A percentile compares a stretch with the other conserved stretches of the same genome.
Evolutionary conservation across 2,329 filamentous ascomycete genomes (phyloP).

Genomic region (Aspergillus fumigatus): DNA sequence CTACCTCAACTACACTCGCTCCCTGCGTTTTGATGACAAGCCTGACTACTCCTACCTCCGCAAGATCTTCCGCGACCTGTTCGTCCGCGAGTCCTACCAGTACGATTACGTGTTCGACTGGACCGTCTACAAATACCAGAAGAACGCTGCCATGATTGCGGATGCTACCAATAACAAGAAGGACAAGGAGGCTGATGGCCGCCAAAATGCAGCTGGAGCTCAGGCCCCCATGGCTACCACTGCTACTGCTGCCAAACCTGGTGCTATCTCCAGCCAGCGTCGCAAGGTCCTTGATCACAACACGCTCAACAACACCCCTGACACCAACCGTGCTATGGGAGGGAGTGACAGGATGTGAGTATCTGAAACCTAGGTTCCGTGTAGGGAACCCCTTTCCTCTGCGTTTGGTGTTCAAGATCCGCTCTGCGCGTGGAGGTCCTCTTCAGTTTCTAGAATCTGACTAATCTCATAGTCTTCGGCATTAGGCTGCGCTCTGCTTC

Average conservation of each 20-base stretch:
- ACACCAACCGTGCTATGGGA: conserved; percentile 70
- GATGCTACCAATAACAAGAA: conserved; percentile 66
- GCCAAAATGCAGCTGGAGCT: conserved; percentile 62
- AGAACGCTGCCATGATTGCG: conserved; percentile 93
- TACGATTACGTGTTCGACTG: conserved; percentile 99
- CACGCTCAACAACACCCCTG: conserved; percentile 63
- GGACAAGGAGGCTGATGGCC: conserved; percentile 70
- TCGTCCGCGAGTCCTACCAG: conserved; percentile 98
- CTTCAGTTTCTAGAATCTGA: conserved; percentile 65
- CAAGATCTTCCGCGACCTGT: conserved; percentile 99
- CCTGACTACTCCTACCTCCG: conserved; percentile 99
- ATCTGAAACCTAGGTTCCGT: conserved; percentile 67
- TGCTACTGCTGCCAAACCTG: conserved; percentile 63
- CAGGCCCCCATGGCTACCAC: conserved; percentile 46
- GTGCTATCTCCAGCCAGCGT: conserved; percentile 69
- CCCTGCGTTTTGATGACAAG: conserved; percentile 98
- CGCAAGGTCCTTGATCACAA: conserved; percentile 78
- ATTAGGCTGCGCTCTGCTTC: conserved; percentile 82
- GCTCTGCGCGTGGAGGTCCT: conserved; percentile 65
- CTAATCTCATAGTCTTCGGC: conserved; percentile 79
- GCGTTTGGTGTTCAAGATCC: conserved; percentile 71
- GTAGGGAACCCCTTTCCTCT: conserved; percentile 75
- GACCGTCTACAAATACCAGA: conserved; percentile 99
- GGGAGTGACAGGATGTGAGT: conserved; percentile 97
- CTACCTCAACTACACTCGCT: conserved; percentile 98